phyloP scores from a whole-genome alignment of 495 filamentous ascomycete species.

The Penicillium bialowiezense region DNA sequence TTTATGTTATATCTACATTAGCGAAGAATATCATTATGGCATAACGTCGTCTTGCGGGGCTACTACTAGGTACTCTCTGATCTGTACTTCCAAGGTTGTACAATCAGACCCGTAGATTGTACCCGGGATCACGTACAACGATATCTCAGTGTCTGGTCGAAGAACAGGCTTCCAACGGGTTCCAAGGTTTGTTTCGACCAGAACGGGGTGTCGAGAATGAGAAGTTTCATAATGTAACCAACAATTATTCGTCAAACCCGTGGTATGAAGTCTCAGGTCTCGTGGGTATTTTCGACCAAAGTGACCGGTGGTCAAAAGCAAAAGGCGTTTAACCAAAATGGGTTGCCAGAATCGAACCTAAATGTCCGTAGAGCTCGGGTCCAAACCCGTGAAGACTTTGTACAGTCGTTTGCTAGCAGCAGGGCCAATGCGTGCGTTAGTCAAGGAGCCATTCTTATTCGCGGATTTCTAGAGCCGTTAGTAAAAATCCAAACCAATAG shows the following conservation, averaged over 20 bases:
- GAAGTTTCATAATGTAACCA: background rate
- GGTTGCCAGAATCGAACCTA: slow-evolving; percentile 29
- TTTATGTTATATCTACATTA: too few relatives aligned
- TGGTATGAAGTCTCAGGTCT: background rate
- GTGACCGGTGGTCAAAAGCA: background rate
- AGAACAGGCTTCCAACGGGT: too few relatives aligned
- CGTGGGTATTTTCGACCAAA: background rate
- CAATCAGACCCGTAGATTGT: too few relatives aligned
- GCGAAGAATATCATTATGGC: too few relatives aligned
- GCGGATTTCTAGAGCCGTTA: slow-evolving; percentile 52
- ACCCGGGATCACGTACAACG: too few relatives aligned
- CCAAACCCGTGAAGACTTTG: slow-evolving; percentile 69
- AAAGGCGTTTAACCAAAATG: slow-evolving; percentile 1
- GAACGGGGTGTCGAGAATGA: too few relatives aligned
- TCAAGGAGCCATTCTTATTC: slow-evolving; percentile 64
- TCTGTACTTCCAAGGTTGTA: too few relatives aligned
- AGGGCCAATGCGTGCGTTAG: slow-evolving; percentile 63
- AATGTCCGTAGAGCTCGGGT: slow-evolving; percentile 66
- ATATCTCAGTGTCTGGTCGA: too few relatives aligned
- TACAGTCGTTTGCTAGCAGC: slow-evolving; percentile 69
- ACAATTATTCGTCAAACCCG: background rate
- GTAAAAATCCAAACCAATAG: background rate
- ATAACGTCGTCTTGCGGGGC: too few relatives aligned
- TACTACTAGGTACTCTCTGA: too few relatives aligned
- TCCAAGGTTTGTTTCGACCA: too few relatives aligned